A percentile compares a stretch with the other conserved stretches of the same genome.
phyloP scores from a whole-genome alignment of 768 basidiomycete species.

The Tremella fuciformis region DNA sequence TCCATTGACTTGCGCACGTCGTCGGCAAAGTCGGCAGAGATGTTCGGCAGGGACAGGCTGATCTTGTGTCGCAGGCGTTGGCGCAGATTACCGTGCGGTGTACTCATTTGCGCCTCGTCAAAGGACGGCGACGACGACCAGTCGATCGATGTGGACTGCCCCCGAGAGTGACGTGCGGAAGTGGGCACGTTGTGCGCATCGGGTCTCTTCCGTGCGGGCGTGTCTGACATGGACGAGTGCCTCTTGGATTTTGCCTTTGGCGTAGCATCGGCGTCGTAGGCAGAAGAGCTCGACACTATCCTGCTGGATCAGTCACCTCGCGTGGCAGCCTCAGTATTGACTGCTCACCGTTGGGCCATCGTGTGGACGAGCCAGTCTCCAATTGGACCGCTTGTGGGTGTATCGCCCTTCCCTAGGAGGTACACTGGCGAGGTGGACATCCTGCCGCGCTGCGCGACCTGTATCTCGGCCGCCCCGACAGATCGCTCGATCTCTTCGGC shows the following conservation, averaged over 20 bases:
- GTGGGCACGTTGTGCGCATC: background rate
- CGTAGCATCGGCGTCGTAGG: too few relatives aligned
- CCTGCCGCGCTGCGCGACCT: slow-evolving; percentile 19
- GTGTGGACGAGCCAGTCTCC: too few relatives aligned
- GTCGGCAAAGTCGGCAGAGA: slow-evolving; percentile 23
- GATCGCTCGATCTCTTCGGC: background rate
- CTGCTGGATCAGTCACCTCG: too few relatives aligned
- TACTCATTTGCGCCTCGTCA: slow-evolving; percentile 1
- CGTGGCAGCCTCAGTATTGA: too few relatives aligned
- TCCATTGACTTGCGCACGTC: slow-evolving; percentile 29
- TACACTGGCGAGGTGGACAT: slow-evolving; percentile 28
- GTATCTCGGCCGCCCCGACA: slow-evolving; percentile 11
- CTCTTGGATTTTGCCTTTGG: too few relatives aligned
- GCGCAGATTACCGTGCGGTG: slow-evolving; percentile 7
- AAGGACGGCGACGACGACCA: slow-evolving; percentile 20
- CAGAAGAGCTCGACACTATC: too few relatives aligned
- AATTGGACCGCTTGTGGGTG: background rate
- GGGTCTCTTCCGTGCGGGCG: background rate
- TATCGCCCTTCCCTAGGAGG: background rate
- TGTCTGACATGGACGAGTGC: background rate
- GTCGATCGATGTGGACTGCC: slow-evolving; percentile 29
- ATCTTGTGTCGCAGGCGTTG: slow-evolving; percentile 26
- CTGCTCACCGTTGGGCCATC: too few relatives aligned
- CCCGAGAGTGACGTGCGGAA: slow-evolving; percentile 9
- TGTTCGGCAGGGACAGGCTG: slow-evolving; percentile 26